Evolutionary conservation across 805 yeast species (phyloP), one percentile per base, ranked within the genome.

Genomic region (Barnettozyma sp.): DNA sequence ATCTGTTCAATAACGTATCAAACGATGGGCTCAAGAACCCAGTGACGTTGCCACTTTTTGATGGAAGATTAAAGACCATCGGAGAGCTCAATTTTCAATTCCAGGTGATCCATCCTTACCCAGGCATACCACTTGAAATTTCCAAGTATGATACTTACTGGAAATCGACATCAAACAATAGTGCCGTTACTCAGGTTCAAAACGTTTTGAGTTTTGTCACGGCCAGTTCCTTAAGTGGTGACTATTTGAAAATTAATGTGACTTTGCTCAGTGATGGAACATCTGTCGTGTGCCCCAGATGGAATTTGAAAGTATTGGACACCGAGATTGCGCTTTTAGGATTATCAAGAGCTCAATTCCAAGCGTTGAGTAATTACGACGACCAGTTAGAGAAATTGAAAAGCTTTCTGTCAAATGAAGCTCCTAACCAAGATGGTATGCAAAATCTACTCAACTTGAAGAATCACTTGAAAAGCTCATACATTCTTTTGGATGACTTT

Each of bases 121-220:
- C 78, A 6, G 97, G 96, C 6, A 63, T 62, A 0, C 81, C 94
- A 5, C 63, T 90, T 40, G 97, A 88, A 57, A 82, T 94, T 28
- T 79, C 94, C 9, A 85, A 86, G 62, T 87, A 83, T 55, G 97
- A 88, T 52, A 90, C 97, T 0, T 90, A 90, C 60, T 90, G 98
- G 98, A 92, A 88, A 59, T 80, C 95, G 1, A 83, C 96, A 0
- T 47, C 47, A 29, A 12, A 30, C 24, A 3, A 37, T 48, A 9
- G 31, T 18, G 16, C 25, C 29, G 13, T 19, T 20, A 11, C 36
- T 18, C 21, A 26, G 14, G 38, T 49, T n/a, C 53, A 47, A 33
- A 50, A 54, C 30, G 61, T 66, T 16, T 68, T 79, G 26, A 78
- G 92, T 11, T 76, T 85, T 52, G 94, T 90, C 12, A 88, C 97